Evolutionary conservation across 2,329 filamentous ascomycete species (phyloP).

Genomic region (Diatrype stigma): DNA sequence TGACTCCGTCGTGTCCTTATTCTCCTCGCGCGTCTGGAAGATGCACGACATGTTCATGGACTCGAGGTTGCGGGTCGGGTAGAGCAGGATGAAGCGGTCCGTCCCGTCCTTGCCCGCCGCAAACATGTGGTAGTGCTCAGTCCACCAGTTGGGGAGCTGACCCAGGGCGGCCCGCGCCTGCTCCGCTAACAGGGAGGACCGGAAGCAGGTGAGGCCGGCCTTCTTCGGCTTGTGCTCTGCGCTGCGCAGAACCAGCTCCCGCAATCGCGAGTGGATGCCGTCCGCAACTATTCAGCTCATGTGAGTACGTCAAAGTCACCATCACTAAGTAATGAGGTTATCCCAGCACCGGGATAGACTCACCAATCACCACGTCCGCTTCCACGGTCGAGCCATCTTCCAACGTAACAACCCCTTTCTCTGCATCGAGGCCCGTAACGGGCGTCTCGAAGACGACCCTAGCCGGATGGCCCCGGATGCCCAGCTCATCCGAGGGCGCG

Average conservation of each 20-base stretch:
- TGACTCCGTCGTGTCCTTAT: slow-evolving; percentile 10
- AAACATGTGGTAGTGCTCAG: slow-evolving; percentile 9
- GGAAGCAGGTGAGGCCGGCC: slow-evolving; percentile 18
- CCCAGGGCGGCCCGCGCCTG: slow-evolving; percentile 15
- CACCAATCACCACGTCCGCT: slow-evolving; percentile 19
- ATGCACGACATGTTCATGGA: slow-evolving; percentile 21
- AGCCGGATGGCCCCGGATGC: slow-evolving; percentile 14
- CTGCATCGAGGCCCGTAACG: slow-evolving; percentile 14
- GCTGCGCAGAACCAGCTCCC: slow-evolving; percentile 12
- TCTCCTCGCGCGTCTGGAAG: slow-evolving; percentile 13
- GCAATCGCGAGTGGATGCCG: slow-evolving; percentile 20
- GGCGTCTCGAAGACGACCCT: slow-evolving; percentile 14
- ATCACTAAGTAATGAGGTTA: neutral
- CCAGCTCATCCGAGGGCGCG: slow-evolving; percentile 15
- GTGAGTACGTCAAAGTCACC: neutral
- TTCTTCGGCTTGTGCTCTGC: slow-evolving; percentile 11
- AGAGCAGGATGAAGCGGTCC: slow-evolving; percentile 14
- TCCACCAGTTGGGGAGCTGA: slow-evolving; percentile 17
- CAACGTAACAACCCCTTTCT: slow-evolving; percentile 15
- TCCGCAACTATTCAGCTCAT: slow-evolving; percentile 15
- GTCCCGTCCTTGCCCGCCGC: slow-evolving; percentile 16
- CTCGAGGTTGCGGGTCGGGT: slow-evolving; percentile 12
- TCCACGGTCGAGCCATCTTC: slow-evolving; percentile 16
- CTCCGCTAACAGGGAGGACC: slow-evolving; percentile 15
- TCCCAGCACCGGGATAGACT: neutral